Evolutionary conservation across 495 filamentous ascomycete genomes (phyloP), one percentile per base, ranked within the genome.

Genomic region (Penicillium alfredii): DNA sequence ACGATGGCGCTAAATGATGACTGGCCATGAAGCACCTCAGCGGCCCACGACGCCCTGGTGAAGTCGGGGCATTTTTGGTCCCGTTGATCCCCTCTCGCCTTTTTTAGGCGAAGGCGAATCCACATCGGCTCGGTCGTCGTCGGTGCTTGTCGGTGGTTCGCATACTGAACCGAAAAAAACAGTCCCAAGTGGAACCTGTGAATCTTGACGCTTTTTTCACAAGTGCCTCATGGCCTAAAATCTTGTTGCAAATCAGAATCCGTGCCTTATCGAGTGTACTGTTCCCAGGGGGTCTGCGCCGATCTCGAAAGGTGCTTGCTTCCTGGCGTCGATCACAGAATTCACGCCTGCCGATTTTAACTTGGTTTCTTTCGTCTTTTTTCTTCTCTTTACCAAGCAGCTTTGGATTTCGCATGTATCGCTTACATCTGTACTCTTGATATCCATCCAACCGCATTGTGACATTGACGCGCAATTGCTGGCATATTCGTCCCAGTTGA

Each of bases 81-180:
- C 5, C 8, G 5, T 16, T 17, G 11, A 6, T n/a, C 14, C 7
- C 9, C 17, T 13, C 15, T 15, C 8, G 13, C 19, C 33, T 22
- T 25, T 22, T 17, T 35, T 22, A n/a, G 11, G 21, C 49, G 44
- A 40, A 48, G 40, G 37, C 29, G 12, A 27, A 49, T 52, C 49
- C 40, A 33, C 20, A 38, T 28, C 12, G 29, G 24, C 24, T 53
- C 49, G 49, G 49, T 30, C 17, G 16, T 37, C 20, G 32, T 50
- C 50, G 50, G 50, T 43, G 26, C 31, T 46, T 34, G 41, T 53
- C 49, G 49, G 49, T 30, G 17, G 16, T 49, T 35, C 44, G 38
- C 25, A 12, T 41, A 18, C 27, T 12, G n/a, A n/a, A n/a, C n/a
- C n/a, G n/a, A n/a, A n/a, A n/a, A n/a, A n/a, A n/a, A n/a, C n/a